Base-by-base conservation (phyloP, 2,329 filamentous ascomycete genomes). In the Ramularia endophylla region DNA sequence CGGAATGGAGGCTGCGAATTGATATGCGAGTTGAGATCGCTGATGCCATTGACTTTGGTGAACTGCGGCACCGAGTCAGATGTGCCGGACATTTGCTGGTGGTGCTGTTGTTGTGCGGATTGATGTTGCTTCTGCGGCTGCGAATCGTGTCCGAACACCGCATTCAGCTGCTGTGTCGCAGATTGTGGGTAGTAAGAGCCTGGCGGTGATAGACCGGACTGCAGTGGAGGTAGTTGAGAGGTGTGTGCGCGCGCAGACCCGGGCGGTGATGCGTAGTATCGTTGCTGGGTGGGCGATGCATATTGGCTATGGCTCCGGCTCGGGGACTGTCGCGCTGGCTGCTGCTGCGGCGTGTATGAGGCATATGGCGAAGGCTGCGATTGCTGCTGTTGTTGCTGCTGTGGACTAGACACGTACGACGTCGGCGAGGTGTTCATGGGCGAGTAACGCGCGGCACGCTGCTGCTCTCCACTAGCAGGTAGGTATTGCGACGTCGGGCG, bases 351-450 rank as follows among this genome's bases (percentile, higher is more conserved):
- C 12, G 61, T 62, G 50, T 64, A 63, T 15, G 58, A 58, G 16
- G 54, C 50, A 40, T 59, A 61, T 27, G 56, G 55, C 18, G 45
- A 36, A 27, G 27, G 38, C 17, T 41, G 31, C 19, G 40, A 36
- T 33, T 42, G 47, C 33, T 52, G 50, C 43, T 65, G 62, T 17
- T 54, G 74, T 57, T 57, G 61, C 49, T 70, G 71, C 59, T 70
- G 78, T 48, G 72, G 78, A 62, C 71, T 85, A 68, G 58, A 53
- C 35, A 69, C 74, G 61, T 78, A 76, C 41, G 85, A 83, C 25
- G 83, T 80, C 29, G 88, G 86, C 46, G 88, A 87, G 47, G 94
- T 71, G 63, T 95, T 90, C 89, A 95, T 95, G 50, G 90, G 92
- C 34, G 90, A 97, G 68, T 97, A 97, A 61, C 89, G 81, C 64